Base-by-base conservation (phyloP, 345 rosid species). In the Aurinia saxatilis region DNA sequence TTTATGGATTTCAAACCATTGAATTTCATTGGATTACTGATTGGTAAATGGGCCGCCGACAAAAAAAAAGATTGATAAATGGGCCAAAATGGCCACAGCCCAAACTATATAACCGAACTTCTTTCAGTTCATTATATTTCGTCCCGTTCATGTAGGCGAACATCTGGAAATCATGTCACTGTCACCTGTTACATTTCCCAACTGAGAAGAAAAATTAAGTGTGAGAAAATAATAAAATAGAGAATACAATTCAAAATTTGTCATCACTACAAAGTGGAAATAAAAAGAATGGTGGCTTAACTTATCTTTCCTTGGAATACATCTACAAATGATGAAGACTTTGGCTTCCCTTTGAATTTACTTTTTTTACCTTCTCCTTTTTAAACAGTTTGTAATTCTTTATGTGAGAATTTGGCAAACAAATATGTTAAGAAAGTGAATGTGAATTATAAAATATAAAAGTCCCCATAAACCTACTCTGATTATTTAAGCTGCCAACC, bases 281-380 rank as follows among this genome's bases (percentile, higher is more conserved):
- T 68, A 19, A 44, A 27, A 27, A 4, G 19, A 61, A 61, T 70
- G 64, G 34, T 51, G 1, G 52, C 52, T 54, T 57, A 62, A 69
- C 44, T 55, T 62, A 41, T 48, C 74, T 70, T 70, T 54, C 57
- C 74, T 70, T 70, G 12, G 44, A 70, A 70, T 70, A 46, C 74
- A 70, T 62, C 47, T 70, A 70, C 58, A 63, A 70, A 70, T 70
- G 55, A 71, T 71, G 60, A 23, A 35, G 11, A 19, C 7, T 57
- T 34, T 64, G 66, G 48, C 75, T 71, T 71, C 35, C 66, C 70
- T 71, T 71, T 36, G 56, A 71, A 71, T 71, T 64, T 65, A 64
- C 75, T 44, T 44, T 42, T 57, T 49, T 55, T 64, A 61, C 66
- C 47, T n/a, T 33, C 51, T 29, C 15, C 37, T 4, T 46, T 51